A percentile compares a stretch with the other conserved stretches of the same genome.
These are phyloP conservation scores for Protomyces arabidopsidicola DNA, from an alignment of 1,139 yeast genomes.

Conservation along the genomic window DNA sequence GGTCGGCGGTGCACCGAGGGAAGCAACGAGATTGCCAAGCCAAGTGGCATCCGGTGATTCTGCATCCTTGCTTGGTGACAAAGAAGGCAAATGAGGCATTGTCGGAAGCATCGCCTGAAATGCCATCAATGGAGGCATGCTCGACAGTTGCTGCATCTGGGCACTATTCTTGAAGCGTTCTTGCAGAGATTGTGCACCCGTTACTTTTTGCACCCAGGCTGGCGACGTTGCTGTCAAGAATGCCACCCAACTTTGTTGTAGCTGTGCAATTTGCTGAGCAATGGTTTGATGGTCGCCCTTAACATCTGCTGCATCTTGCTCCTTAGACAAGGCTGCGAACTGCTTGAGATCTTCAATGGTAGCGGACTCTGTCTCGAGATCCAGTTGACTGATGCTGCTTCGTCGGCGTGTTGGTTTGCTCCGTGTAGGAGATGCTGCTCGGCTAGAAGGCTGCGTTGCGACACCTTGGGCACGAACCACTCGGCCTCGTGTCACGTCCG, in stretches of 20 bases:
- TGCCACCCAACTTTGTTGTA: conserved; percentile 14
- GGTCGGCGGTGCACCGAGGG: conserved; percentile 18
- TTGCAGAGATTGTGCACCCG: conserved; percentile 2
- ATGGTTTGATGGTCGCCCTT: background rate
- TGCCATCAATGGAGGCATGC: background rate
- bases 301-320: background rate
- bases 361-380: background rate
- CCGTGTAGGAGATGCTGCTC: background rate
- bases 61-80: background rate
- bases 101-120: conserved; percentile 21
- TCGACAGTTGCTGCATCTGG: background rate
- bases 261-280: conserved; percentile 1
- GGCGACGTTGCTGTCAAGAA: conserved; percentile 18
- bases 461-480: background rate
- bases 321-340: background rate
- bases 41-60: conserved; percentile 7
- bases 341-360: background rate
- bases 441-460: conserved; percentile 5
- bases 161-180: background rate
- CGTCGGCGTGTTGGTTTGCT: background rate
- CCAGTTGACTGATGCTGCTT: background rate
- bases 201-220: conserved; percentile 10
- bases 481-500: background rate
- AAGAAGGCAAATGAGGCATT: background rate
- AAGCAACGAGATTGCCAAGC: conserved; percentile 9